Conservation (phyloP, 2,329 filamentous ascomycete species). For the Diaporthe sp. region DNA sequence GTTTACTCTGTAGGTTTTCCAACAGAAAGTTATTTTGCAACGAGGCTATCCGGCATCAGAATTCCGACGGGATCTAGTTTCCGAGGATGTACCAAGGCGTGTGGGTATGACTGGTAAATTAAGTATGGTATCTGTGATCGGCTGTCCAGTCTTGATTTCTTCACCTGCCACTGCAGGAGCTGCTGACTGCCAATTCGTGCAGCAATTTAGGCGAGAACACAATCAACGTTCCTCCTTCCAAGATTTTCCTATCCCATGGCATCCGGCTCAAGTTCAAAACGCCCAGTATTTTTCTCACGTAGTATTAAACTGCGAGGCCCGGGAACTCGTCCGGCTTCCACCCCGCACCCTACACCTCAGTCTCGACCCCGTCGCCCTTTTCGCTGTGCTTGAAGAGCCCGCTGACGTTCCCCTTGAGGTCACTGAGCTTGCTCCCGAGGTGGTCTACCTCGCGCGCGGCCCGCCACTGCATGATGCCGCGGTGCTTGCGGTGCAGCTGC, state of each 20-base stretch:
- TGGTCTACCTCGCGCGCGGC: conserved; percentile 65
- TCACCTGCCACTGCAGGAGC: neutral
- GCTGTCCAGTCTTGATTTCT: neutral
- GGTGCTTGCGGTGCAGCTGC: conserved; percentile 74
- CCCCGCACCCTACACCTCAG: conserved; percentile 70
- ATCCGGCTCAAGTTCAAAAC: neutral
- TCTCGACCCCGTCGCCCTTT: conserved; percentile 74
- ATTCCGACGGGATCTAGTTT: neutral
- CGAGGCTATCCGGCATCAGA: neutral
- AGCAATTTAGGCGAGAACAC: neutral
- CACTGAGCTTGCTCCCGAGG: conserved; percentile 65
- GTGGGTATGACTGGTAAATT: neutral
- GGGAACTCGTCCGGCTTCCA: neutral
- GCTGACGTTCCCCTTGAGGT: conserved; percentile 71
- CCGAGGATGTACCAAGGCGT: too few species aligned
- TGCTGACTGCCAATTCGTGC: neutral
- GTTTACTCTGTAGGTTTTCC: neutral
- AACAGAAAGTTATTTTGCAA: neutral
- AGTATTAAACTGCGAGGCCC: too few species aligned
- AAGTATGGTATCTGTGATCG: neutral
- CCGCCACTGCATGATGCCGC: conserved; percentile 83
- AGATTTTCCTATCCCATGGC: neutral
- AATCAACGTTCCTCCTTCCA: neutral
- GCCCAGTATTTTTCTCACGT: neutral
- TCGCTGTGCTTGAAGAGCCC: conserved; percentile 71